Base-by-base conservation (phyloP, 352 stramenopile species). In the Pythium brachiatum region DNA sequence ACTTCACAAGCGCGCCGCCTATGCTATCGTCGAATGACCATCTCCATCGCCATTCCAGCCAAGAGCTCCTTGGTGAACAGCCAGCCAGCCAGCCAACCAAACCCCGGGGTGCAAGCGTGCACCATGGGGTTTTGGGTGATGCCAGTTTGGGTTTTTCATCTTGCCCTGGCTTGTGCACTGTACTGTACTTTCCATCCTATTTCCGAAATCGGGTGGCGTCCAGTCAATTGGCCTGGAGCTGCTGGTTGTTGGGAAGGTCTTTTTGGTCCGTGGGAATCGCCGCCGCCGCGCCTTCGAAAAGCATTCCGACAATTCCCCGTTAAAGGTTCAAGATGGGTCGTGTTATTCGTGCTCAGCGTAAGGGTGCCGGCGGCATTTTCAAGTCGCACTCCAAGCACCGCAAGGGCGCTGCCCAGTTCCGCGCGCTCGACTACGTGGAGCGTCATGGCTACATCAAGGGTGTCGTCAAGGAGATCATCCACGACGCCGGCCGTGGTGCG, bases 391-490 rank as follows among this genome's bases (percentile, higher is more conserved):
- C 76, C 59, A 73, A 88, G 73, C 76, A 86, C 68, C 83, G 86
- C 52, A 88, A 94, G 70, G 86, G 86, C 58, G 69, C 76, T 5
- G 83, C 83, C 25, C 73, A 72, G 58, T 92, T 92, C 79, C 86
- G 86, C 44, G 72, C 77, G 11, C 74, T 91, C 18, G 86, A 94
- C 89, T 99, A 97, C 76, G 89, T 97, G 15, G 85, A 97, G 77
- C 86, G 88, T 74, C 74, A 97, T 55, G 97, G 97, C 55, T 99
- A 99, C 92, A 93, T 99, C 84, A 98, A 98, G 81, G 97, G 97
- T 60, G 94, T 99, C 36, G 81, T 99, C 60, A 98, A 98, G 83
- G 96, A 99, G 73, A 99, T 99, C 82, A 83, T 99, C 69, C 97
- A 99, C 74, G 97, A 99, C 82, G 94, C 96, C 23, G 97, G 96